Base-by-base conservation (phyloP, 108 stramenopile genomes). In the Mayamaea pseudoterrestris region DNA sequence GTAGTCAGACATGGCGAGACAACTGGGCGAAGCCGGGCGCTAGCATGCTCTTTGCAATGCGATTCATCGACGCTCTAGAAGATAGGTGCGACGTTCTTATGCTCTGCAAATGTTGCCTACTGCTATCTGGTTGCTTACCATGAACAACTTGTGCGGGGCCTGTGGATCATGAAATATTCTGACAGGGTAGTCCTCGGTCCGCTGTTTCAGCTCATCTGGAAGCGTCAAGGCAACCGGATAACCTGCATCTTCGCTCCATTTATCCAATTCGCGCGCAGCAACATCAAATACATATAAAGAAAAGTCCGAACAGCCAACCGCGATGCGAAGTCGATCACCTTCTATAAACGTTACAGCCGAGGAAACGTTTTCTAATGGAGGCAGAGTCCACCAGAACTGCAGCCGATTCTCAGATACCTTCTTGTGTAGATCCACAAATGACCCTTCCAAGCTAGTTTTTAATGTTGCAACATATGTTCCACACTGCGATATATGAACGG, bases 361-460 rank as follows among this genome's bases (percentile, higher is more conserved):
- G 28, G 61, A 46, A 20, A 77, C 60, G 5, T 67, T 63, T 47
- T 74, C 77, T 35, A 81, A 37, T 22, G 47, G 40, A 12, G 89
- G 83, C 5, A 90, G 18, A n/a, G 83, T 67, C 89, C 89, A 90
- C 59, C 64, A 73, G n/a, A n/a, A n/a, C 45, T 64, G 80, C 35
- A 50, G 41, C 40, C 61, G 66, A 5, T 17, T 52, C 3, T 29
- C 54, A 30, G 54, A 30, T 13, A 22, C 35, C 13, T 49, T 21
- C 14, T 31, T 45, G 44, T 14, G 14, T 6, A 25, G 23, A 4
- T 27, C 23, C 44, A 27, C 27, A 3, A 21, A 27, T 4, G n/a
- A n/a, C 17, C 6, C 3, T 9, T 25, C 44, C 25, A 24, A n/a
- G n/a, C n/a, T n/a, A n/a, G n/a, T n/a, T n/a, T n/a, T n/a, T n/a